These are phyloP conservation scores for Cyclospora cayetanensis DNA, from an alignment of 169 alveolate species.

Conservation along the genomic window DNA sequence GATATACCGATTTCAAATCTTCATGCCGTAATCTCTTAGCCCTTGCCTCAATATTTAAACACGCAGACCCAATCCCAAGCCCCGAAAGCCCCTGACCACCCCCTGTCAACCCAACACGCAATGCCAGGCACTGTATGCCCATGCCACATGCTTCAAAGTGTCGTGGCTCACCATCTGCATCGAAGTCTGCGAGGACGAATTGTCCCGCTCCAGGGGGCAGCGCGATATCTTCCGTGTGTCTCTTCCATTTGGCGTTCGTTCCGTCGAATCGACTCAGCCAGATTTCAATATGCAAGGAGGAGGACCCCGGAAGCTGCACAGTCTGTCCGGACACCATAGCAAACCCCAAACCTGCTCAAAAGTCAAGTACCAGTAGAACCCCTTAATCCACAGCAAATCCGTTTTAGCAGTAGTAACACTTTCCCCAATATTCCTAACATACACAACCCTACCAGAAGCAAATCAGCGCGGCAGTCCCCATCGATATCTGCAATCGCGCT, in stretches of 20 bases:
- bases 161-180: conserved; percentile 53
- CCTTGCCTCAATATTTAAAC: too few species aligned
- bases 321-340: too few species aligned
- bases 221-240: neutral
- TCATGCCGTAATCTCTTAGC: neutral
- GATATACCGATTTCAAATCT: too few species aligned
- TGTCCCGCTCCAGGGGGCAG: conserved; percentile 48
- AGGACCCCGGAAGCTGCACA: neutral
- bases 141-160: too few species aligned
- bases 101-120: conserved; percentile 13
- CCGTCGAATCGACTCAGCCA: conserved; percentile 42
- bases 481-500: conserved; percentile 46
- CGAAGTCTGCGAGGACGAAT: conserved; percentile 49
- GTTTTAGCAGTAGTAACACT: neutral
- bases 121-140: conserved; percentile 25
- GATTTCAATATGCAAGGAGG: neutral
- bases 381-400: neutral
- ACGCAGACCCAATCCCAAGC: neutral
- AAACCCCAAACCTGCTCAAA: too few species aligned
- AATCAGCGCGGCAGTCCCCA: conserved; percentile 65
- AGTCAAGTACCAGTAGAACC: neutral
- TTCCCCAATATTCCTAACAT: neutral
- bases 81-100: neutral
- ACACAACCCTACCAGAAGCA: conserved; percentile 6
- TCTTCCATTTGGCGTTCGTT: neutral